Conservation (phyloP, 2,329 filamentous ascomycete genomes). For the Aspergillus sp. region DNA sequence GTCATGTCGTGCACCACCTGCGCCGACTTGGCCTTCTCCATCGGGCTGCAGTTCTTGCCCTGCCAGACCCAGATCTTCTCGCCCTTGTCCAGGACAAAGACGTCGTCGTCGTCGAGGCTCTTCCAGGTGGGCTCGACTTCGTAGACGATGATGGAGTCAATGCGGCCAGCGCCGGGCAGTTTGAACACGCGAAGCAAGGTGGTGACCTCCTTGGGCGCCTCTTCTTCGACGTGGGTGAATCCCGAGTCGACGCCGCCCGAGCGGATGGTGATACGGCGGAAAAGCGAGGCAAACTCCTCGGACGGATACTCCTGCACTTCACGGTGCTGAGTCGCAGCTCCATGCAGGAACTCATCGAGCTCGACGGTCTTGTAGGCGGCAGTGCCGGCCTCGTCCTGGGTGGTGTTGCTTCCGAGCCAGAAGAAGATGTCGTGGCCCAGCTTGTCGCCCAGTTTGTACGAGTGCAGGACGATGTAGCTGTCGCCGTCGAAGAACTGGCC, state of each 20-base stretch:
- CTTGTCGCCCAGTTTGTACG: slow-evolving; percentile 53
- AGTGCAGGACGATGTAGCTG: slow-evolving; percentile 66
- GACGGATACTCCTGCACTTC: slow-evolving; percentile 62
- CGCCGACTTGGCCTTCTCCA: slow-evolving; percentile 69
- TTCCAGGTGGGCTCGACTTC: slow-evolving; percentile 63
- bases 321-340: slow-evolving; percentile 63
- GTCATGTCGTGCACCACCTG: slow-evolving; percentile 62
- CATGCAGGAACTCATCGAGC: slow-evolving; percentile 65
- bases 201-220: slow-evolving; percentile 45
- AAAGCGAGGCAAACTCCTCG: slow-evolving; percentile 60
- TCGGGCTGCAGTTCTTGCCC: slow-evolving; percentile 62
- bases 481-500: slow-evolving; percentile 68
- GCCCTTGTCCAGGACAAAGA: slow-evolving; percentile 63
- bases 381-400: slow-evolving; percentile 67
- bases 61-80: slow-evolving; percentile 71
- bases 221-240: slow-evolving; percentile 63
- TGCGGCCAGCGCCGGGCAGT: slow-evolving; percentile 42
- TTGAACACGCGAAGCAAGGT: slow-evolving; percentile 65
- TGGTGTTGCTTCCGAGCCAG: slow-evolving; percentile 66
- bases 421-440: slow-evolving; percentile 68
- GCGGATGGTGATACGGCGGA: slow-evolving; percentile 61
- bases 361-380: slow-evolving; percentile 71
- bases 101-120: slow-evolving; percentile 66
- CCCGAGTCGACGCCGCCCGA: slow-evolving; percentile 62
- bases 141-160: slow-evolving; percentile 56